A percentile compares a stretch with the other conserved stretches of the same genome.
Conservation (phyloP, 768 basidiomycete species). For the Boletus rubroflammeus region DNA sequence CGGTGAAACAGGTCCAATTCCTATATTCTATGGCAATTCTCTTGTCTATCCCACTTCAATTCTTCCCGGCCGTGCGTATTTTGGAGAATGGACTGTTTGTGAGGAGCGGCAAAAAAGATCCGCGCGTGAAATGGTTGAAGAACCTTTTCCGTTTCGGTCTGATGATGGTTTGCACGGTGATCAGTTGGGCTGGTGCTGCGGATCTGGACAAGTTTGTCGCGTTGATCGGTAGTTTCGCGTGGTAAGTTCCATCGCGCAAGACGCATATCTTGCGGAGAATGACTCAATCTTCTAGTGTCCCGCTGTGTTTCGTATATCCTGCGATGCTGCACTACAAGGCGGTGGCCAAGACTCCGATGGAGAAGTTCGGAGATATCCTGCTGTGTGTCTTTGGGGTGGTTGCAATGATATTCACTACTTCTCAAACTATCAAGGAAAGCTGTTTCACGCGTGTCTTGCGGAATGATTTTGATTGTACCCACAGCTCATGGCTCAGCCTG, state of each 20-base stretch:
- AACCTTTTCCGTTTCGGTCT: conserved; percentile 78
- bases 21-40: conserved; percentile 91
- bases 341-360: conserved; percentile 65
- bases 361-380: conserved; percentile 65
- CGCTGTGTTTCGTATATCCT: conserved; percentile 91
- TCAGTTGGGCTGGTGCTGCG: conserved; percentile 78
- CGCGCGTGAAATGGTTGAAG: conserved; percentile 93
- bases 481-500: conserved; percentile 57
- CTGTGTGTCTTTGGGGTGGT: conserved; percentile 72
- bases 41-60: conserved; percentile 88
- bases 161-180: conserved; percentile 74
- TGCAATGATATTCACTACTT: conserved; percentile 75
- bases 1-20: conserved; percentile 60
- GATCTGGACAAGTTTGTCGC: conserved; percentile 97
- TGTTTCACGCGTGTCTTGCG: neutral
- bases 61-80: conserved; percentile 97
- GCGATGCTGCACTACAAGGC: conserved; percentile 89
- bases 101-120: conserved; percentile 77
- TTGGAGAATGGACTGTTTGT: conserved; percentile 94
- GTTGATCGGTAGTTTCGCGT: conserved; percentile 90
- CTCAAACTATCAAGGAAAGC: conserved; percentile 66
- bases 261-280: conserved; percentile 5
- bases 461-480: conserved; percentile 9
- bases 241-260: conserved; percentile 46
- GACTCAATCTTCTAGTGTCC: conserved; percentile 54